These are phyloP conservation scores for Camellia japonica DNA, from an alignment of 148 eudicot species.

Conservation along the genomic window DNA sequence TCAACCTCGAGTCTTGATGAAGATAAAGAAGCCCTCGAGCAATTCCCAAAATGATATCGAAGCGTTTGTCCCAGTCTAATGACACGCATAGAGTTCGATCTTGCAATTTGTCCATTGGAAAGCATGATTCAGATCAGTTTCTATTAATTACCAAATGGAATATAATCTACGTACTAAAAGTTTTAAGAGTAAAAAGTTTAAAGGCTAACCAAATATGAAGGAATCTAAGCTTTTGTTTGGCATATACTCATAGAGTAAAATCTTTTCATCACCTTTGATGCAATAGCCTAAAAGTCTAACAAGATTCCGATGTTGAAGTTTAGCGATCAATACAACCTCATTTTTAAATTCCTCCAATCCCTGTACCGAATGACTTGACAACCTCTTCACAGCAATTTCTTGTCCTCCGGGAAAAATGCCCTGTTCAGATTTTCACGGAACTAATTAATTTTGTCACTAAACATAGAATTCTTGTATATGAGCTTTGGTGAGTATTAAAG, in stretches of 20 bases:
- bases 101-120: neutral
- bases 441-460: neutral
- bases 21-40: constrained; percentile 27
- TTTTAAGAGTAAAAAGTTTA: neutral
- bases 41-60: constrained; percentile 35
- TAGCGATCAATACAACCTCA: constrained; percentile 17
- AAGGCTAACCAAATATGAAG: constrained; percentile 20
- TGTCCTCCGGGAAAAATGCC: constrained; percentile 15
- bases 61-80: constrained; percentile 28
- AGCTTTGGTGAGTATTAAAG: neutral
- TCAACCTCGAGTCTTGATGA: constrained; percentile 19
- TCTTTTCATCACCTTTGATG: constrained; percentile 17
- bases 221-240: constrained; percentile 23
- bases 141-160: neutral
- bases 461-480: neutral
- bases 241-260: constrained; percentile 24
- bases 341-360: constrained; percentile 20
- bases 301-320: constrained; percentile 24
- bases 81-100: neutral
- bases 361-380: constrained; percentile 19
- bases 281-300: constrained; percentile 19
- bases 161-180: no score
- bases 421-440: neutral
- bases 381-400: constrained; percentile 24
- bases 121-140: neutral